These are phyloP conservation scores for Yarrowia alimentaria DNA, from an alignment of 805 yeast genomes.

Conservation along the genomic window DNA sequence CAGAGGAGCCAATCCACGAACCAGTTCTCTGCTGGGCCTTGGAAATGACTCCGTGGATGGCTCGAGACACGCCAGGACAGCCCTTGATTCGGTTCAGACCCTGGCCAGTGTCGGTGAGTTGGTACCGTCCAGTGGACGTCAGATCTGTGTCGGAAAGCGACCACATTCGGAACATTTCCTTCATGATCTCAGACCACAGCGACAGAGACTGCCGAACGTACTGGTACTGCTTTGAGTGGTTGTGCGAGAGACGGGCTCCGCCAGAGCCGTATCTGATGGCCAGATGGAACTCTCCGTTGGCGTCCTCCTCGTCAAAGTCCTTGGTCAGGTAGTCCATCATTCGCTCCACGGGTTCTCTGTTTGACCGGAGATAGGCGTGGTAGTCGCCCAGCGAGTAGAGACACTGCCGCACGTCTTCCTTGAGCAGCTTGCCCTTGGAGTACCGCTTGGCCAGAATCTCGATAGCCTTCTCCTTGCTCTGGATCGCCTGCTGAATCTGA, in stretches of 20 bases:
- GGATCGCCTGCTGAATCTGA: slow-evolving; percentile 58
- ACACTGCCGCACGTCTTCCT: slow-evolving; percentile 68
- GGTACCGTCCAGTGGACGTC: slow-evolving; percentile 52
- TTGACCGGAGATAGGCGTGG: slow-evolving; percentile 67
- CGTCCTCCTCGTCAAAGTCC: slow-evolving; percentile 45
- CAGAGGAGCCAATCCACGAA: slow-evolving; percentile 77
- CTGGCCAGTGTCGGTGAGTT: slow-evolving; percentile 71
- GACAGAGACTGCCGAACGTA: slow-evolving; percentile 73
- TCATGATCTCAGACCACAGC: slow-evolving; percentile 73
- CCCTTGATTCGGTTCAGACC: slow-evolving; percentile 75
- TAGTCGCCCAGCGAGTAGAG: slow-evolving; percentile 77
- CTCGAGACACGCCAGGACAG: slow-evolving; percentile 65
- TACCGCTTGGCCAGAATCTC: slow-evolving; percentile 56
- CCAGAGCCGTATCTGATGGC: slow-evolving; percentile 64
- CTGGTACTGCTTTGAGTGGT: slow-evolving; percentile 67
- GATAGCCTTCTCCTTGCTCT: slow-evolving; percentile 65
- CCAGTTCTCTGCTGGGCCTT: slow-evolving; percentile 63
- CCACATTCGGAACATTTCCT: slow-evolving; percentile 78
- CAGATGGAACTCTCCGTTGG: slow-evolving; percentile 44
- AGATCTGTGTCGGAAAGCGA: slow-evolving; percentile 72
- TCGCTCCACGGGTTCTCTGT: slow-evolving; percentile 63
- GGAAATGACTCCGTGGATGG: slow-evolving; percentile 66
- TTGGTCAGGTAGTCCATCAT: slow-evolving; percentile 54
- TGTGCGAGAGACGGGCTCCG: slow-evolving; percentile 73
- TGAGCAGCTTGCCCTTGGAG: slow-evolving; percentile 39